Conservation (phyloP, 176 grass and related monocot species). For the Oryza brachyantha region DNA sequence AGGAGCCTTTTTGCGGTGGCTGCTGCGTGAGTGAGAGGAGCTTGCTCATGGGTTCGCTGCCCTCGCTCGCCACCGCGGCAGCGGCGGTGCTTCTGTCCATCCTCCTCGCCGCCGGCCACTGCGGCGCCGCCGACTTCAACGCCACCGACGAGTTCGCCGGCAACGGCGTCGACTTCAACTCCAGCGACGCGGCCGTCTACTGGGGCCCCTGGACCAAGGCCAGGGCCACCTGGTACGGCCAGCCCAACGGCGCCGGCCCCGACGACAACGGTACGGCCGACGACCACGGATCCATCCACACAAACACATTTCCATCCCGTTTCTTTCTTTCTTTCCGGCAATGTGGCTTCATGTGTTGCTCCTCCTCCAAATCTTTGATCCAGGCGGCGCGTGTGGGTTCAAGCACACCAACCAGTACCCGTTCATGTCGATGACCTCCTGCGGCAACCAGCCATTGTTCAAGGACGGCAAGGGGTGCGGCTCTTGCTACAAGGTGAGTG, state of each 20-base stretch:
- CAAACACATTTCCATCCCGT: not conserved
- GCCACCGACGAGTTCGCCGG: not conserved
- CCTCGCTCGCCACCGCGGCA: conserved; percentile 15
- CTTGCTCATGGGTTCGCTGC: conserved; percentile 6
- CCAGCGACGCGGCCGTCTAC: conserved; percentile 39
- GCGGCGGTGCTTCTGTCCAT: conserved; percentile 15
- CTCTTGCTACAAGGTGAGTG: conserved; percentile 70
- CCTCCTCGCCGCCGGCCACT: conserved; percentile 21
- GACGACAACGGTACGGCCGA: conserved; percentile 66
- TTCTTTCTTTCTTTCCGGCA: not conserved
- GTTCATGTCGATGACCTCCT: conserved; percentile 71
- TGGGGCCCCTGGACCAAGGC: conserved; percentile 48
- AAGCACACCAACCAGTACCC: conserved; percentile 69
- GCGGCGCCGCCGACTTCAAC: conserved; percentile 28
- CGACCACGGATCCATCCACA: too few relatives aligned
- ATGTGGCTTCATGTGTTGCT: conserved; percentile 22
- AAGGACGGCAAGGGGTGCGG: conserved; percentile 85
- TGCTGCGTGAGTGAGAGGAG: too few relatives aligned
- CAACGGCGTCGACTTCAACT: conserved; percentile 22
- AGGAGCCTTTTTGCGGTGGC: too few relatives aligned
- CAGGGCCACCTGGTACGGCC: conserved; percentile 88
- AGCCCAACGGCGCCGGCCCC: conserved; percentile 70
- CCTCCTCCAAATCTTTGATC: not conserved
- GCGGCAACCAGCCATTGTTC: conserved; percentile 83
- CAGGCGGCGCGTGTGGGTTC: conserved; percentile 88